phyloP scores from a whole-genome alignment of 306 rosid genomes.

The Delonix regia region DNA sequence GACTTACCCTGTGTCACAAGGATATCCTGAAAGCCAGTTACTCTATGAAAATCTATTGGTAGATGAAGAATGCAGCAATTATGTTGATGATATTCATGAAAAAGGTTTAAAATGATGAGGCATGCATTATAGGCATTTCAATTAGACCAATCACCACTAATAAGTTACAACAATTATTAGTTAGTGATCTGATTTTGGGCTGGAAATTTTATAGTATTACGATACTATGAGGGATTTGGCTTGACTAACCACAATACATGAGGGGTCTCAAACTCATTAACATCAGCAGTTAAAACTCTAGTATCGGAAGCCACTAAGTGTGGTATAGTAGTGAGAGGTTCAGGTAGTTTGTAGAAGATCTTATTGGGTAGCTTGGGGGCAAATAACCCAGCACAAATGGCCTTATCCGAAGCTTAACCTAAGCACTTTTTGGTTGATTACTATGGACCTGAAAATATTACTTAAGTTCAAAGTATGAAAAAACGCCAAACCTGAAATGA shows the following conservation, averaged over 20 bases:
- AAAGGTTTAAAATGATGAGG: not conserved
- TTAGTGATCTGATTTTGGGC: not conserved
- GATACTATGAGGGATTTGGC: not conserved
- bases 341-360: not conserved
- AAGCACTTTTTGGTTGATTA: not conserved
- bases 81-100: not conserved
- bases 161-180: not conserved
- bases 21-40: not conserved
- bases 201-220: not conserved
- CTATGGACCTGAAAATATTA: conserved; percentile 6
- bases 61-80: not conserved
- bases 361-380: not conserved
- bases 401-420: not conserved
- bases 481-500: conserved; percentile 77
- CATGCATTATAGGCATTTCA: not conserved
- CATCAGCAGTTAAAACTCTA: not conserved
- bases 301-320: not conserved
- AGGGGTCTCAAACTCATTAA: not conserved
- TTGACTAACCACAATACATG: not conserved
- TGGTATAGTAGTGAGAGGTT: not conserved
- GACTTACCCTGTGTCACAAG: not conserved
- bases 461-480: conserved; percentile 26
- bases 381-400: not conserved
- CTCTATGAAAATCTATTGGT: not conserved
- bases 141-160: not conserved